Percentiles rank a stretch among this genome's conserved stretches.
These are phyloP conservation scores for Collybiopsis confluens DNA, from an alignment of 768 basidiomycete genomes.

Conservation along the genomic window DNA sequence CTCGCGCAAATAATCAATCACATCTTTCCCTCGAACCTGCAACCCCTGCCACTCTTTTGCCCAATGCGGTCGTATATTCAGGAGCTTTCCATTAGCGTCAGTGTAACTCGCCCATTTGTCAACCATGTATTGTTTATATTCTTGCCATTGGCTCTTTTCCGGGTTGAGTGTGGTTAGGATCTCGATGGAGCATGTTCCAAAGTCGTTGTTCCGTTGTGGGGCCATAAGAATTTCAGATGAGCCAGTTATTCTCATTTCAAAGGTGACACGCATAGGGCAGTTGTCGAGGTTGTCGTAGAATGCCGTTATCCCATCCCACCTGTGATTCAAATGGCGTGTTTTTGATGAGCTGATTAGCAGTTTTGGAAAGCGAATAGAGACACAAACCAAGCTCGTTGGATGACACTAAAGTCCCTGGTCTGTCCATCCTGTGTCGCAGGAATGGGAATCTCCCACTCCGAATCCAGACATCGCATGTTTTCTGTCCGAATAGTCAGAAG, in stretches of 20 bases:
- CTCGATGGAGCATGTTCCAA: conserved; percentile 20
- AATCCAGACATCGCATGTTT: conserved; percentile 20
- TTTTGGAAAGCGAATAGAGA: neutral
- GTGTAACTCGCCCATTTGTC: conserved; percentile 20
- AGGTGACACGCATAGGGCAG: conserved; percentile 18
- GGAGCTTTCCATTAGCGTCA: conserved; percentile 12
- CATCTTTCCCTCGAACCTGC: conserved; percentile 15
- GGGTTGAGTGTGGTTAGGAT: conserved; percentile 20
- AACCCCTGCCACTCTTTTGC: conserved; percentile 23
- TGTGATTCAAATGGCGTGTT: neutral
- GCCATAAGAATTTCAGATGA: conserved; percentile 18
- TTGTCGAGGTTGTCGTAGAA: conserved; percentile 9
- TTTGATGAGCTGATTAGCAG: neutral
- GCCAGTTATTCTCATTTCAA: conserved; percentile 24
- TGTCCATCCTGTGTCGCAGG: conserved; percentile 3
- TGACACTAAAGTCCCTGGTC: conserved; percentile 12
- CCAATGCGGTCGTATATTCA: conserved; percentile 23
- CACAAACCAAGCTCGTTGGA: conserved; percentile 22
- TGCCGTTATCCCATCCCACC: conserved; percentile 5
- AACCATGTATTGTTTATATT: conserved; percentile 17
- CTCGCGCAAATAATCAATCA: conserved; percentile 19
- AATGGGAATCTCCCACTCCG: conserved; percentile 23
- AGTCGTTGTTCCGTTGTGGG: conserved; percentile 19
- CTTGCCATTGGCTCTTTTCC: conserved; percentile 14
- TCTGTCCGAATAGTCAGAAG: conserved; percentile 10